A percentile compares a stretch with the other conserved stretches of the same genome.
phyloP scores from a whole-genome alignment of 495 filamentous ascomycete genomes.

The Lepidopterella palustris region DNA sequence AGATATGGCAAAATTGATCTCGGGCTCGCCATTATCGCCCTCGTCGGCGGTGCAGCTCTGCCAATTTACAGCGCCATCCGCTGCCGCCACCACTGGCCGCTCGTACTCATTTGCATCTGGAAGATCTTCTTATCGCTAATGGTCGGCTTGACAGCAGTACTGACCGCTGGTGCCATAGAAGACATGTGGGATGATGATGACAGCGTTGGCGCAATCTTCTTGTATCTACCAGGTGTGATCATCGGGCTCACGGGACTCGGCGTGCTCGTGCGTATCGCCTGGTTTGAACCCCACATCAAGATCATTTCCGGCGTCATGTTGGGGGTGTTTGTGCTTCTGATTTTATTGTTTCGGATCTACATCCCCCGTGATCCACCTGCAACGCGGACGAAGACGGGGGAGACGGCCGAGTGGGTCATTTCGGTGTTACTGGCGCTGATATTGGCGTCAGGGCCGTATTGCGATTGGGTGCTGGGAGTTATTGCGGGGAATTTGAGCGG shows the following conservation, averaged over 20 bases:
- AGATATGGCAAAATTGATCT: neutral
- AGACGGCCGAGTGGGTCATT: neutral
- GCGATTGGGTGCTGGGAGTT: neutral
- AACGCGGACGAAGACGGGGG: neutral
- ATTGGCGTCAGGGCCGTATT: neutral
- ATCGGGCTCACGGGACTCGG: neutral
- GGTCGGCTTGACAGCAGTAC: neutral
- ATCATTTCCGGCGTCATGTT: neutral
- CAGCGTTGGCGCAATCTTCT: neutral
- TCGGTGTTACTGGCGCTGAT: neutral
- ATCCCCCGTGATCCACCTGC: neutral
- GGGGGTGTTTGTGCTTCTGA: neutral
- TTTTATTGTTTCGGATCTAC: neutral
- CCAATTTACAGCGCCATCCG: constrained; percentile 9
- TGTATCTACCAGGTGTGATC: neutral
- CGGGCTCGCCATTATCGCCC: neutral
- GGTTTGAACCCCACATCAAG: neutral
- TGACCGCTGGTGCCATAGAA: neutral
- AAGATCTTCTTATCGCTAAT: neutral
- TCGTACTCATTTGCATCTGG: constrained; percentile 11
- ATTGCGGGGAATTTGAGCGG: neutral
- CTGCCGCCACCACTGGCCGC: constrained; percentile 8
- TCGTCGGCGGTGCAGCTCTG: constrained; percentile 3
- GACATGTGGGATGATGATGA: neutral
- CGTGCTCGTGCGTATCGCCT: neutral